phyloP scores from a whole-genome alignment of 176 grass and related monocot species.

The Typha latifolia region DNA sequence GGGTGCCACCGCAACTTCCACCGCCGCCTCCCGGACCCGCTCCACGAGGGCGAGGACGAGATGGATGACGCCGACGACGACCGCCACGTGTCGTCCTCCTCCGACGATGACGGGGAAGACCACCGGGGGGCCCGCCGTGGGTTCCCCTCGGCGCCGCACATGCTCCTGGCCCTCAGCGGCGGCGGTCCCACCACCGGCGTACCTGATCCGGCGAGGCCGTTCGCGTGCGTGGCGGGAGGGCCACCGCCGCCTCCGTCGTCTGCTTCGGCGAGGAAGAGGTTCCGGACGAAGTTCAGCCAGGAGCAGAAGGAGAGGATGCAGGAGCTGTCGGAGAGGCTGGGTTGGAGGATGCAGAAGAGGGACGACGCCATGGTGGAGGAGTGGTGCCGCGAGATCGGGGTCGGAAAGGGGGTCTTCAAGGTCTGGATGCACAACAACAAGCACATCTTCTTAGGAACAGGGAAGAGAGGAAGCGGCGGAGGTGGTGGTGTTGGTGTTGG shows the following conservation, averaged over 20 bases:
- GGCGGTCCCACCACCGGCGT: conserved; percentile 18
- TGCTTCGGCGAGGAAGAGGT: conserved; percentile 52
- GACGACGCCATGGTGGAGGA: conserved; percentile 76
- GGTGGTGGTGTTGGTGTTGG: background rate
- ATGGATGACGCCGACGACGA: conserved; percentile 14
- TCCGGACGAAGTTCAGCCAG: conserved; percentile 85
- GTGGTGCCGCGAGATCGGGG: conserved; percentile 86
- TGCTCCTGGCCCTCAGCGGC: conserved; percentile 74
- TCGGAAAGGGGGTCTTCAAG: conserved; percentile 92
- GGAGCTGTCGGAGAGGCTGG: conserved; percentile 79
- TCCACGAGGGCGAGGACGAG: conserved; percentile 7
- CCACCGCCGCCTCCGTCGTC: conserved; percentile 13
- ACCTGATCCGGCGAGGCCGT: conserved; percentile 10
- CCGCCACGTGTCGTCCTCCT: conserved; percentile 14
- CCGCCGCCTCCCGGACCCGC: conserved; percentile 40
- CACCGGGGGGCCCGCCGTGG: background rate
- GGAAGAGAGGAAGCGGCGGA: conserved; percentile 17
- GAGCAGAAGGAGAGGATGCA: conserved; percentile 98
- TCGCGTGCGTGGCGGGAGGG: background rate
- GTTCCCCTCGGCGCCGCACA: conserved; percentile 51
- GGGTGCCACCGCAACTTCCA: conserved; percentile 99
- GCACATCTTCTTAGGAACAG: conserved; percentile 70
- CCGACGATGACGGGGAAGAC: conserved; percentile 3
- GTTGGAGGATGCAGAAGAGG: conserved; percentile 94
- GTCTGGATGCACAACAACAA: conserved; percentile 99